These are phyloP conservation scores for Lepidium sativum DNA, from an alignment of 345 rosid genomes.

Conservation along the genomic window DNA sequence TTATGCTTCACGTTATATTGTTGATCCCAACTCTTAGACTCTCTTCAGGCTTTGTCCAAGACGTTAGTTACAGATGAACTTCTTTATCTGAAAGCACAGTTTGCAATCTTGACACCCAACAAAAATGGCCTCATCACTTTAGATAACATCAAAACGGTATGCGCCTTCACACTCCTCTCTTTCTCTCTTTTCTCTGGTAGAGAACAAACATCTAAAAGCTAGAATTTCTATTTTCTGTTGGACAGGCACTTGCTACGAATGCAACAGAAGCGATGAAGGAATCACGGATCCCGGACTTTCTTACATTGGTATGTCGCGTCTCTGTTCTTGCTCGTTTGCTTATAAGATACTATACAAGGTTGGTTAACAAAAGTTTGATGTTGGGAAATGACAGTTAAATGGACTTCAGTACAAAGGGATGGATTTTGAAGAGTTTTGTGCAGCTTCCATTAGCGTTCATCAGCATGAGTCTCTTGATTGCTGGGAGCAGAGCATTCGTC, in stretches of 20 bases:
- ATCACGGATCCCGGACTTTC: slow-evolving; percentile 63
- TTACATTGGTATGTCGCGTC: slow-evolving; percentile 26
- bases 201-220: slow-evolving; percentile 14
- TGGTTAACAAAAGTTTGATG: slow-evolving; percentile 1
- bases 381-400: slow-evolving; percentile 49
- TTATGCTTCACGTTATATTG: not conserved
- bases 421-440: slow-evolving; percentile 96
- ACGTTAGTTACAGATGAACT: slow-evolving; percentile 61
- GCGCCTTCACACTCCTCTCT: not conserved
- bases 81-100: slow-evolving; percentile 62
- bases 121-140: slow-evolving; percentile 53
- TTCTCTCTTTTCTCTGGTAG: not conserved
- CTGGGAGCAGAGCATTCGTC: slow-evolving; percentile 83
- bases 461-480: slow-evolving; percentile 79
- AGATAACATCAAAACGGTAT: slow-evolving; percentile 69
- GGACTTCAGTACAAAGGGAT: slow-evolving; percentile 81
- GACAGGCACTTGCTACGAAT: slow-evolving; percentile 68
- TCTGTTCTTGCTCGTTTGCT: not conserved
- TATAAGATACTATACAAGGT: not conserved
- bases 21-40: not conserved
- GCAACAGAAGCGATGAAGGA: slow-evolving; percentile 93
- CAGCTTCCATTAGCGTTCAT: slow-evolving; percentile 85
- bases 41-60: slow-evolving; percentile 74
- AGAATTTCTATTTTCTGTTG: slow-evolving; percentile 2
- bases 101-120: slow-evolving; percentile 64